Percentiles rank a stretch among this genome's conserved stretches.
Evolutionary conservation across 2,329 filamentous ascomycete genomes (phyloP).

Genomic region (Botrytis sinoallii): DNA sequence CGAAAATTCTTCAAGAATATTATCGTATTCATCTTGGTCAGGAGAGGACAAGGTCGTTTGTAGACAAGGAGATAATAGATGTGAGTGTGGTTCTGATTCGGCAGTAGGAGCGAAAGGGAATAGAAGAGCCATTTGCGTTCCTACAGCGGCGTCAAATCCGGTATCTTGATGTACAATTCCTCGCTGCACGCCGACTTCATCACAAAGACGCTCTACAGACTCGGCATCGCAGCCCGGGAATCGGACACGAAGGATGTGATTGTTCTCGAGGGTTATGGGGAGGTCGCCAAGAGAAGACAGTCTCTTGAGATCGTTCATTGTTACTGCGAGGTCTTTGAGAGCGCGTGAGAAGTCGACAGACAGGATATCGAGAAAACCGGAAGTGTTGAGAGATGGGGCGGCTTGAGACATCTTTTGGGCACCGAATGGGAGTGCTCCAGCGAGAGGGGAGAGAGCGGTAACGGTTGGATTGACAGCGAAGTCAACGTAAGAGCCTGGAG

Average conservation of each 20-base stretch:
- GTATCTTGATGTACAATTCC: conserved; percentile 75
- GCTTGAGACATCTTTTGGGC: conserved; percentile 40
- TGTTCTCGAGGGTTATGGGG: conserved; percentile 67
- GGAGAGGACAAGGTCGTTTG: conserved; percentile 6
- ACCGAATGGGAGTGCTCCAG: conserved; percentile 50
- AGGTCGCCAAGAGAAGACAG: conserved; percentile 78
- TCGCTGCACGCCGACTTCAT: conserved; percentile 79
- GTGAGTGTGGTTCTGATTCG: conserved; percentile 32
- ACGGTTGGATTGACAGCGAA: conserved; percentile 87
- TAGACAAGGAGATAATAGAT: conserved; percentile 32
- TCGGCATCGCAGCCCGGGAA: conserved; percentile 88
- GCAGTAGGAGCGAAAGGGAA: conserved; percentile 80
- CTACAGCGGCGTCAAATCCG: conserved; percentile 66
- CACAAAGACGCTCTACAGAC: conserved; percentile 78
- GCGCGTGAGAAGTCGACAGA: conserved; percentile 85
- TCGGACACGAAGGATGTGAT: conserved; percentile 67
- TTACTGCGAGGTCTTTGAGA: conserved; percentile 75
- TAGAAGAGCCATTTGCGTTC: conserved; percentile 69
- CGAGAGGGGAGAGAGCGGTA: conserved; percentile 77
- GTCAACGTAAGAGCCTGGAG: conserved; percentile 79
- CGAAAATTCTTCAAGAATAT: conserved; percentile 25
- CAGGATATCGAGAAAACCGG: conserved; percentile 80
- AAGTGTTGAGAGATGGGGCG: conserved; percentile 68
- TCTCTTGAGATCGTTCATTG: conserved; percentile 77
- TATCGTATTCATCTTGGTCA: conserved; percentile 37